Base-by-base conservation (phyloP, 2,329 filamentous ascomycete species). In the Simplicillium sp. region DNA sequence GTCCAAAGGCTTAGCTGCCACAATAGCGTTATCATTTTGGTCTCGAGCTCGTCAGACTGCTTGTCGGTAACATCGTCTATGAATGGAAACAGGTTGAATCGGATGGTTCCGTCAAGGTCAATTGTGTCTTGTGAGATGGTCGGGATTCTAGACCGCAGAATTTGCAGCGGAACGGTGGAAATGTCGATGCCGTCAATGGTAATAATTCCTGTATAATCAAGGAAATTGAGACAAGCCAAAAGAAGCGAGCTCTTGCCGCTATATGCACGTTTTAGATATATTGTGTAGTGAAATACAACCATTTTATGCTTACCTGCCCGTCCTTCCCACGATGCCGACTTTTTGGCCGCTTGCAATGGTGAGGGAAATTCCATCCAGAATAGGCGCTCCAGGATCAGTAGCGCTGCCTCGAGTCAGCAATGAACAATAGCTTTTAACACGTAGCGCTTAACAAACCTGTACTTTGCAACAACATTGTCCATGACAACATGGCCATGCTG, bases 91-190 rank as follows among this genome's bases (percentile, higher is more conserved):
- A 67, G 53, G 36, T 73, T 73, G 17, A 59, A 51, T 9, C 64
- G 60, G 3, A 73, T 52, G 2, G 56, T 63, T n/a, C 62, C 66
- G 2, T 59, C 57, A 8, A 71, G 53, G 4, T 65, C 53, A 36
- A 69, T 57, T 0, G 66, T 57, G 20, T 72, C 67, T 53, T 73
- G 69, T 1, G 68, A 65, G 4, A 73, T 50, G 3, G 61, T 60
- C 16, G 64, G 61, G 8, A 73, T 54, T 2, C 60, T 52, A 2
- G 56, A 54, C 28, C 70, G 65, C 12, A 71, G 53, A 1, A 51
- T 51, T 34, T 66, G 54, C 17, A 60, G 64, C 2, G 62, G 58
- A 2, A 70, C 47, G 7, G 48, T 55, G 2, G 56, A 50, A 12
- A 71, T 54, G 28, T 67, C 60, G 4, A 66, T 41, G 1, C 57